Base-by-base conservation (phyloP, 2,329 filamentous ascomycete genomes). In the Fusarium continuum region DNA sequence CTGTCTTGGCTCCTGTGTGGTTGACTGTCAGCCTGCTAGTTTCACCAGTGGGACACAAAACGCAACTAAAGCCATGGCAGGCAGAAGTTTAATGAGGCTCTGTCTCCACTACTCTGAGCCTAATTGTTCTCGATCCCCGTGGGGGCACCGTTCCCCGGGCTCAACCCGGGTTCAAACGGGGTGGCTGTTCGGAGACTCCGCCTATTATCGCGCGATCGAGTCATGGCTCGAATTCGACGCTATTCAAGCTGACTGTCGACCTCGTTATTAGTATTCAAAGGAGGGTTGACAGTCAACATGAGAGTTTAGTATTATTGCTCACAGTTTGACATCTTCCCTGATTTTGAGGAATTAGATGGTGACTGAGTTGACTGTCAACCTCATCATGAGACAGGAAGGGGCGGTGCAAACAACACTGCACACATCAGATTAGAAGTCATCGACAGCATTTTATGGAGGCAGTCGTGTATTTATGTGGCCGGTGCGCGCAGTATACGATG, bases 201-300 rank as follows among this genome's bases (percentile, higher is more conserved):
- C 49, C 29, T 7, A 29, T 29, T 14, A 14, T 29, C 28, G 28
- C 28, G 14, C 14, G 19, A 11, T 2, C 34, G 35, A 49, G 35
- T 31, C 35, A 20, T 43, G 25, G 14, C 29, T 10, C 4, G n/a
- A n/a, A 8, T 22, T 11, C 4, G n/a, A 4, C 13, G 16, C 38
- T 50, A 26, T 50, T 23, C 22, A 19, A 47, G 54, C 41, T 25
- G 54, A 57, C 54, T 43, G 54, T 57, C 54, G 32, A 41, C 54
- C 41, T 57, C 25, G 11, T 25, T 34, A 19, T 23, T 19, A 14
- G 10, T 29, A 11, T 38, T 26, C n/a, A n/a, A n/a, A n/a, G n/a
- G n/a, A n/a, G 13, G 14, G 28, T 14, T 29, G 28, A 29, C 28
- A 13, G 11, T 29, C 28, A 29, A 14, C 35, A 13, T 31, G n/a